phyloP scores from a whole-genome alignment of 164 flowering plant genomes.

The Umbellularia californica region DNA sequence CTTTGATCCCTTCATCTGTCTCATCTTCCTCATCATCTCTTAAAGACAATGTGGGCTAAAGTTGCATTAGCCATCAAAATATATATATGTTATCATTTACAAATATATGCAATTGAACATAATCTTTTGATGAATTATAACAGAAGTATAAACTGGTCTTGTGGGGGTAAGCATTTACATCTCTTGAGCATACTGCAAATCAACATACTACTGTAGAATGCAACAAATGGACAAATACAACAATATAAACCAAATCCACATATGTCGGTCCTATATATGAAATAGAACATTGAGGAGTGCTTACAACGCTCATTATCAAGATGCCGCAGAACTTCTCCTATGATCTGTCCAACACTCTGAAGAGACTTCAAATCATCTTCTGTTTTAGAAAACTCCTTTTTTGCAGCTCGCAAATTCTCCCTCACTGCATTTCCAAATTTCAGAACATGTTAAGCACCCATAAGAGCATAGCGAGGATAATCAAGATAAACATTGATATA shows the following conservation, averaged over 20 bases:
- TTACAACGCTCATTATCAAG: constrained; percentile 94
- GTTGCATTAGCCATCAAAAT: too few species aligned
- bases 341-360: constrained; percentile 90
- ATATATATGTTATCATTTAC: too few species aligned
- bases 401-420: constrained; percentile 57
- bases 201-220: not conserved
- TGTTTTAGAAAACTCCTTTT: constrained; percentile 78
- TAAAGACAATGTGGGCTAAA: too few species aligned
- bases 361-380: constrained; percentile 96
- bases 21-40: too few species aligned
- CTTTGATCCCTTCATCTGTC: too few species aligned
- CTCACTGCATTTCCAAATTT: constrained; percentile 45
- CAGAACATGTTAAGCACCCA: not conserved
- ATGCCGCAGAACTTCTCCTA: constrained; percentile 92
- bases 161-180: too few species aligned
- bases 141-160: too few species aligned
- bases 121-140: too few species aligned
- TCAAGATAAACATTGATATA: not conserved
- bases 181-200: not conserved
- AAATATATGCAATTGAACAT: not conserved
- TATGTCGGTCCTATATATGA: not conserved
- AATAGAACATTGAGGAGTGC: constrained; percentile 1
- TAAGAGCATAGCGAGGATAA: not conserved
- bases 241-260: too few species aligned
- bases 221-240: not conserved